phyloP scores from a whole-genome alignment of 1,284 basidiomycete species.

The Malassezia japonica region DNA sequence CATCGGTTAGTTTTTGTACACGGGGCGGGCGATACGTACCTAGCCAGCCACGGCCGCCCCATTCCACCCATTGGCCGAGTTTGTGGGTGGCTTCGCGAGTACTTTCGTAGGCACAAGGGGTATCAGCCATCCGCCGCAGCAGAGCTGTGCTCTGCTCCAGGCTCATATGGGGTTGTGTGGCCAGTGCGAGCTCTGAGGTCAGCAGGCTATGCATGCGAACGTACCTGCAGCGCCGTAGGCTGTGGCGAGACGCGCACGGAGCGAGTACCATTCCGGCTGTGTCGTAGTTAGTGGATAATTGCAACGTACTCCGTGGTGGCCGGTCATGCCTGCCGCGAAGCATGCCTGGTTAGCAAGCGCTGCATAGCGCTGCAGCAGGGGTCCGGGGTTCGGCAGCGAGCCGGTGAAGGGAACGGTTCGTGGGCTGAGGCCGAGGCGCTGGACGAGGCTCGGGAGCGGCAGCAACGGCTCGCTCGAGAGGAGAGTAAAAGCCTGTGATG shows the following conservation, averaged over 20 bases:
- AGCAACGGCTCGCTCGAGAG: background rate
- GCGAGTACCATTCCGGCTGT: slow-evolving; percentile 14
- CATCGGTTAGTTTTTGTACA: too few relatives aligned
- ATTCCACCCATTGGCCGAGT: slow-evolving; percentile 7
- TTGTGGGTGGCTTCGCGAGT: background rate
- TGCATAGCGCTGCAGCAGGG: background rate
- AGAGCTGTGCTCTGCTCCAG: background rate
- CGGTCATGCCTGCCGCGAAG: background rate
- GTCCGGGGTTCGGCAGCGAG: slow-evolving; percentile 8
- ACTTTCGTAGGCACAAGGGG: background rate
- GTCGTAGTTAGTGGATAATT: background rate
- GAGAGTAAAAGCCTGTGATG: background rate
- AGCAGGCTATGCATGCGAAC: background rate
- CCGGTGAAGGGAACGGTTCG: too few relatives aligned
- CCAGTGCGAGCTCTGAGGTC: slow-evolving; percentile 3
- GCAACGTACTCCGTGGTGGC: slow-evolving; percentile 1
- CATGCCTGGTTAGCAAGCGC: slow-evolving; percentile 7
- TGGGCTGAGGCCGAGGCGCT: too few relatives aligned
- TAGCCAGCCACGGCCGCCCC: slow-evolving; percentile 18
- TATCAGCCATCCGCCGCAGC: slow-evolving; percentile 2
- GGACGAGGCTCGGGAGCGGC: too few relatives aligned
- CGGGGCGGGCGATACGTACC: slow-evolving; percentile 5
- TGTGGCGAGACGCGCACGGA: slow-evolving; percentile 2
- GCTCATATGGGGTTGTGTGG: background rate
- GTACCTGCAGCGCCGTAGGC: slow-evolving; percentile 14